Evolutionary conservation across 306 rosid genomes (phyloP).

Genomic region (Trichosanthes cucumerina): DNA sequence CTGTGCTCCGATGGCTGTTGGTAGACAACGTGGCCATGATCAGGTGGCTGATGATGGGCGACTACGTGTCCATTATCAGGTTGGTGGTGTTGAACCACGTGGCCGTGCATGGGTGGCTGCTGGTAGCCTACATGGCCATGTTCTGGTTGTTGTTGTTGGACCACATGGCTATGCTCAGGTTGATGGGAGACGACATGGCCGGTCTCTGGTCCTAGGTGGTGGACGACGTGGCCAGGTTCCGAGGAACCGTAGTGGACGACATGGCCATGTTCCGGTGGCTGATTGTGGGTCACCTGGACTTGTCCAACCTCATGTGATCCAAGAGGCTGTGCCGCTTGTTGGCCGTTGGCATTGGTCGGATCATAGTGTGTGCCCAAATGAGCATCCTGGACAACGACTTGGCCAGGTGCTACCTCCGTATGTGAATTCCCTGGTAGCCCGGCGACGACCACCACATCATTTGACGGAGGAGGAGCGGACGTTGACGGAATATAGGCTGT

Average conservation of each 20-base stretch:
- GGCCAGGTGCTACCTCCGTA: neutral
- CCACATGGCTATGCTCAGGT: neutral
- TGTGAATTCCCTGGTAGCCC: neutral
- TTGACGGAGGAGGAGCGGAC: slow-evolving; percentile 19
- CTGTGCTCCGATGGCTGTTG: neutral
- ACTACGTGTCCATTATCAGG: neutral
- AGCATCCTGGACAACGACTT: neutral
- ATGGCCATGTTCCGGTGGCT: neutral
- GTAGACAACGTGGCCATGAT: neutral
- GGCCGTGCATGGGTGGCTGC: neutral
- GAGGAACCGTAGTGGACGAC: slow-evolving; percentile 14
- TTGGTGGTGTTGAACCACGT: neutral
- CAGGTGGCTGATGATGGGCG: neutral
- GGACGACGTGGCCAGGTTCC: neutral
- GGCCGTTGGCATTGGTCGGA: slow-evolving; percentile 13
- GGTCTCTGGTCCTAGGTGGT: neutral
- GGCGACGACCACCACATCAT: neutral
- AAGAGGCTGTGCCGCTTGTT: slow-evolving; percentile 2
- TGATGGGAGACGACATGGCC: neutral
- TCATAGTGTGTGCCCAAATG: neutral
- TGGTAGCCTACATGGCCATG: neutral
- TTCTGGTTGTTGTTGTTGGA: neutral
- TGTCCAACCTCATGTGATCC: slow-evolving; percentile 28
- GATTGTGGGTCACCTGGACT: neutral
- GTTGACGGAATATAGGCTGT: slow-evolving; percentile 12